Conservation (phyloP, 176 grass and related monocot species). For the Carex pumila region DNA sequence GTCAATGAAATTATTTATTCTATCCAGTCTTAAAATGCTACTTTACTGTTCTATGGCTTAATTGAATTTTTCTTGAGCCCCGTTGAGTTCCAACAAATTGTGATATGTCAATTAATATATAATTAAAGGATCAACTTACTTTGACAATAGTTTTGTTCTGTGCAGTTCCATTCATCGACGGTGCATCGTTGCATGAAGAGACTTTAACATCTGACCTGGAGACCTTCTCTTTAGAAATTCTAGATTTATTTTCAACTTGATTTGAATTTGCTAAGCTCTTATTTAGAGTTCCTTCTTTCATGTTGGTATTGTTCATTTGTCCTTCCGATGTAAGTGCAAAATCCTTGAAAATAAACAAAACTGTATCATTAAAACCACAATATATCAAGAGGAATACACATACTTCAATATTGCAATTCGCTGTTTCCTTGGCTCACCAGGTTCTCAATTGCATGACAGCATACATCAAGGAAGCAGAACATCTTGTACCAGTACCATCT, state of each 20-base stretch:
- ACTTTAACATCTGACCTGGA: conserved; percentile 30
- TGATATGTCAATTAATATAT: background rate
- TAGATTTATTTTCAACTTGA: conserved; percentile 21
- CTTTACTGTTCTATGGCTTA: background rate
- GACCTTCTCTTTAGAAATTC: conserved; percentile 14
- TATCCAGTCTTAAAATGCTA: background rate
- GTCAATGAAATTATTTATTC: background rate
- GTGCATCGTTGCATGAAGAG: conserved; percentile 26
- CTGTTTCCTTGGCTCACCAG: background rate
- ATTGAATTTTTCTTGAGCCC: background rate
- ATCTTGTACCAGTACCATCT: background rate
- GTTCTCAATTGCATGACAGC: background rate
- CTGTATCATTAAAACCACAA: background rate
- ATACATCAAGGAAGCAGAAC: background rate
- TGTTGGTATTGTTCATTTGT: conserved; percentile 23
- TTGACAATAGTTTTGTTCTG: conserved; percentile 39
- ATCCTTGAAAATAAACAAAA: conserved; percentile 42
- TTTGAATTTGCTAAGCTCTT: conserved; percentile 21
- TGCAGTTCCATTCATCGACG: conserved; percentile 11
- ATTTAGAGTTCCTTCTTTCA: conserved; percentile 10
- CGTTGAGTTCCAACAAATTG: background rate
- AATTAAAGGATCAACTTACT: conserved; percentile 27
- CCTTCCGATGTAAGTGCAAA: conserved; percentile 42
- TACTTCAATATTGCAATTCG: background rate
- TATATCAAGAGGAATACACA: background rate